A percentile compares a stretch with the other conserved stretches of the same genome.
Conservation (phyloP, 2,329 filamentous ascomycete genomes). For the Trichoderma breve region DNA sequence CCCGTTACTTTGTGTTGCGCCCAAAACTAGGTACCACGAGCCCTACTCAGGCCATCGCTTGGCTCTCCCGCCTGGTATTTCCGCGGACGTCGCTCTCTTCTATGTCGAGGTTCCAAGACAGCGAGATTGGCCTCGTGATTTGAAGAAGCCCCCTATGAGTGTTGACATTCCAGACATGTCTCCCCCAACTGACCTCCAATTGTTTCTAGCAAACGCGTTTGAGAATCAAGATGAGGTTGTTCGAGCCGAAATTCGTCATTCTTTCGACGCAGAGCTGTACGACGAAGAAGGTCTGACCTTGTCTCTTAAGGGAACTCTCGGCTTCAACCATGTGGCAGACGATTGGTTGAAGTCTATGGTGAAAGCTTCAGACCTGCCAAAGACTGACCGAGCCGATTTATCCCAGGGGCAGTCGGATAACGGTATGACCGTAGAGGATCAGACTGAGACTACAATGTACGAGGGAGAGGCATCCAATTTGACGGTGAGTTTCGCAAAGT, state of each 20-base stretch:
- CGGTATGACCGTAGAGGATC: not conserved
- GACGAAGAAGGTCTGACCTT: not conserved
- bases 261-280: not conserved
- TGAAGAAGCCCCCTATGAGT: not conserved
- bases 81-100: not conserved
- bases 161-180: not conserved
- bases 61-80: not conserved
- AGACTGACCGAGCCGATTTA: not conserved
- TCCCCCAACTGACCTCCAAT: not conserved
- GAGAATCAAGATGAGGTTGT: not conserved
- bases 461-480: not conserved
- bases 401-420: not conserved
- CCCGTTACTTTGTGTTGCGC: not conserved
- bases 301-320: not conserved
- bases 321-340: not conserved
- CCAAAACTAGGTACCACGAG: not conserved
- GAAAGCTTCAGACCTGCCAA: too few species aligned
- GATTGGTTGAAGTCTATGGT: not conserved
- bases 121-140: not conserved
- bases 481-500: not conserved
- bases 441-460: not conserved
- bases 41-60: not conserved
- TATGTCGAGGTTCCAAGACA: not conserved
- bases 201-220: not conserved
- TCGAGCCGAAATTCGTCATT: not conserved